Evolutionary conservation across 2,329 filamentous ascomycete species (phyloP), one percentile per base, ranked within the genome.

Genomic region (Fusarium oligoseptatum): DNA sequence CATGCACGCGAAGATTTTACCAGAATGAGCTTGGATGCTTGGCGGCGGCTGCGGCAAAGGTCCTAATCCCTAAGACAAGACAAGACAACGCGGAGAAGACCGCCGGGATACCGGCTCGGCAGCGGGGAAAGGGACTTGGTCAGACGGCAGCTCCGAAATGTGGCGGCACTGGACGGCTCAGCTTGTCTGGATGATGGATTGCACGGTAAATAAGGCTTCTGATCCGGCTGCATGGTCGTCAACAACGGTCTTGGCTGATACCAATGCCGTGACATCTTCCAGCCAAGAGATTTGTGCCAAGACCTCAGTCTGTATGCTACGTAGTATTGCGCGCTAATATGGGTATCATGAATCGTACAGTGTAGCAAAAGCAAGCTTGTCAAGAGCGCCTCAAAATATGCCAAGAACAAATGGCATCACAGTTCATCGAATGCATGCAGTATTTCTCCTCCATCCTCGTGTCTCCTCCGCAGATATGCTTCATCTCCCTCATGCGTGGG

Each of bases 361-460:
- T 68, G 57, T 61, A 65, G 58, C 66, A 68, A 57, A 56, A 41
- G 61, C 32, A 48, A 64, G 39, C 24, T 62, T 24, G 56, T 24
- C 27, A 67, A 68, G 61, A 60, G 66, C 60, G 37, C 37, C 50
- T 34, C 27, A 24, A 52, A 68, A 27, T 34, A 58, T 63, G 43
- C 22, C 65, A 45, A 56, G 52, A 48, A 56, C 56, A 32, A 55
- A 34, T 43, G 43, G 45, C 45, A 50, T 78, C 78, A 88, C 61
- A 88, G 77, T 80, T 88, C 87, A 66, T 88, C 86, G 78, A 88
- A 86, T 20, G 80, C 81, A 64, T 83, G 82, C 48, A 87, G 76
- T 67, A 81, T 78, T 66, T 86, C 85, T 17, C 81, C 82, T 39
- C 79, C 78, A 34, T 78, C 75, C 27, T 43, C 64, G 11, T 72